Evolutionary conservation across 2,329 filamentous ascomycete species (phyloP), one percentile per base, ranked within the genome.

Genomic region (Hypoxylon sp.): DNA sequence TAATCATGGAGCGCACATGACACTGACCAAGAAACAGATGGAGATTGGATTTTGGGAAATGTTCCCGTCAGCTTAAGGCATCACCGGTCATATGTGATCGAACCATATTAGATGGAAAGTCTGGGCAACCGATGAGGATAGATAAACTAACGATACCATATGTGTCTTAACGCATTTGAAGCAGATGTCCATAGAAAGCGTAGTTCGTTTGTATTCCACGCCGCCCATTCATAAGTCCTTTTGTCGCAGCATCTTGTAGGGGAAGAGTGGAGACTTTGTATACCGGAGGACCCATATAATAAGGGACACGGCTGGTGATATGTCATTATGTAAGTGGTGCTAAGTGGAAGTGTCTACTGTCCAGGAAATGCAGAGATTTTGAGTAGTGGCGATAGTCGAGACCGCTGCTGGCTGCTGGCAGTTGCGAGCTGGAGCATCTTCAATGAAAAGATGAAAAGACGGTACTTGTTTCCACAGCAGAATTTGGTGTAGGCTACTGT

Each of bases 31-130:
- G 52, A 55, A 29, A 55, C 59, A 85, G 83, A 84, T 85, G 82
- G 83, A 85, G 65, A 84, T 84, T 73, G 83, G 82, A 0, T 85
- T 85, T 73, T 85, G 83, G 83, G 82, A 85, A 66, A 85, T 85
- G 83, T 85, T 81, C 65, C 83, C 83, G 14, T 76, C 72, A 2
- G 58, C 65, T 32, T 73, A 63, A 53, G 41, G 27, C 14, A 12
- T 37, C 23, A n/a, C 16, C 3, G 23, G 23, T 11, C 32, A 53
- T 21, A 1, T 30, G 6, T 55, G 21, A 34, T 30, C 1, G 39
- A 46, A 21, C 23, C n/a, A 25, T 5, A 11, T 34, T 29, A 27
- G 30, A 57, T 52, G n/a, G 25, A 19, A 52, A 52, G 39, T 29
- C 8, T 16, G 25, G 19, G 43, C 30, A 47, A 39, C 47, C 32